Evolutionary conservation across 106 monocot species (phyloP).

Genomic region (Allium fistulosum): DNA sequence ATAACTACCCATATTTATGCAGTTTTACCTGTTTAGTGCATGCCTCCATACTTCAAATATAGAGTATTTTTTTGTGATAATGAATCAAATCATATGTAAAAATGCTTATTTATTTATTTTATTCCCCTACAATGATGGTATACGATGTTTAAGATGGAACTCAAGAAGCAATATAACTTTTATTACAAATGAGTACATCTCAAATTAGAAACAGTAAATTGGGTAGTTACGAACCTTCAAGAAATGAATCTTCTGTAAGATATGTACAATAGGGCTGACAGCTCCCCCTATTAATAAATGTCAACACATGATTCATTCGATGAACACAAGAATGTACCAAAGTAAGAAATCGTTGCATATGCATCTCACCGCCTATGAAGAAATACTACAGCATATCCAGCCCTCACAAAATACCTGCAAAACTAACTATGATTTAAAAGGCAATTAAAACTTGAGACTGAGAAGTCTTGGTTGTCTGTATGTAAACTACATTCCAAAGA

Average conservation of each 20-base stretch:
- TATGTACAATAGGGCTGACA: constrained; percentile 83
- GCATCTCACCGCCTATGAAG: constrained; percentile 57
- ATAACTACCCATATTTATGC: too few species aligned
- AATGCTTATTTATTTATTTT: too few species aligned
- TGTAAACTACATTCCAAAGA: too few species aligned
- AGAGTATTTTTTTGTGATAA: too few species aligned
- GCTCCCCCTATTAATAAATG: constrained; percentile 62
- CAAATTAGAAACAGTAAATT: background rate
- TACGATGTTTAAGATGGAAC: background rate
- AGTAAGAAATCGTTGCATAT: background rate
- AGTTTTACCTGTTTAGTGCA: too few species aligned
- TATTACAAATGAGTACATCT: background rate
- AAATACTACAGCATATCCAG: constrained; percentile 95
- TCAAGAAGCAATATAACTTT: background rate
- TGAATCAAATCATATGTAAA: too few species aligned
- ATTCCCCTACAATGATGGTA: background rate
- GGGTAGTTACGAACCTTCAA: constrained; percentile 61
- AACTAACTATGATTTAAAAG: background rate
- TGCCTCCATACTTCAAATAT: too few species aligned
- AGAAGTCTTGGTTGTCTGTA: too few species aligned
- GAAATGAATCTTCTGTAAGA: constrained; percentile 85
- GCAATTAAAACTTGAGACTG: background rate
- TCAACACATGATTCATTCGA: background rate
- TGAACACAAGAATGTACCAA: background rate
- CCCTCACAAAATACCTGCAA: constrained; percentile 84